Percentiles rank a stretch among this genome's conserved stretches.
phyloP scores from a whole-genome alignment of 257 asterid species.

The Solanum ahanhuiri region DNA sequence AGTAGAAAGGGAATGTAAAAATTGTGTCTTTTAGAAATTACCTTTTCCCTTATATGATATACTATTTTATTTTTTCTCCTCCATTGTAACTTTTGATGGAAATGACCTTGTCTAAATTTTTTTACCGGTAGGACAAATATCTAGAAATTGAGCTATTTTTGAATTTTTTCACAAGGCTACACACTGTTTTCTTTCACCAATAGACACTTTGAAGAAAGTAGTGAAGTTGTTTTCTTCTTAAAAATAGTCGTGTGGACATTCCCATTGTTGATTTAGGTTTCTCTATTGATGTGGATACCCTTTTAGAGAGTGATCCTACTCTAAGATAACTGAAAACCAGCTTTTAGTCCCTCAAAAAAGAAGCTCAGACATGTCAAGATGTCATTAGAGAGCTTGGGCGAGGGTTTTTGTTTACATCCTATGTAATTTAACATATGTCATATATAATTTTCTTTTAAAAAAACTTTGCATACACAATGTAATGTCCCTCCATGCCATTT shows the following conservation, averaged over 20 bases:
- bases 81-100: background rate
- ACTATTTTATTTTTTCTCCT: background rate
- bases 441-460: no score
- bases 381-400: no score
- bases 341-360: no score
- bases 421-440: no score
- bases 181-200: conserved; percentile 60
- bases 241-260: conserved; percentile 12
- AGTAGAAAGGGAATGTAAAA: background rate
- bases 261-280: conserved; percentile 27
- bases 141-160: conserved; percentile 68
- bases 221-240: conserved; percentile 42
- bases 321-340: no score
- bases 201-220: conserved; percentile 39
- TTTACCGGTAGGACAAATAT: conserved; percentile 61
- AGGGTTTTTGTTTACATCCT: no score
- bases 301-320: conserved; percentile 52
- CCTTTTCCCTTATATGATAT: background rate
- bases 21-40: background rate
- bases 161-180: conserved; percentile 71
- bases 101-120: background rate
- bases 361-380: no score
- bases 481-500: no score
- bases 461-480: no score
- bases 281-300: conserved; percentile 36